A percentile compares a stretch with the other conserved stretches of the same genome.
phyloP scores from a whole-genome alignment of 2,329 filamentous ascomycete species.

The Diaporthe amygdali region DNA sequence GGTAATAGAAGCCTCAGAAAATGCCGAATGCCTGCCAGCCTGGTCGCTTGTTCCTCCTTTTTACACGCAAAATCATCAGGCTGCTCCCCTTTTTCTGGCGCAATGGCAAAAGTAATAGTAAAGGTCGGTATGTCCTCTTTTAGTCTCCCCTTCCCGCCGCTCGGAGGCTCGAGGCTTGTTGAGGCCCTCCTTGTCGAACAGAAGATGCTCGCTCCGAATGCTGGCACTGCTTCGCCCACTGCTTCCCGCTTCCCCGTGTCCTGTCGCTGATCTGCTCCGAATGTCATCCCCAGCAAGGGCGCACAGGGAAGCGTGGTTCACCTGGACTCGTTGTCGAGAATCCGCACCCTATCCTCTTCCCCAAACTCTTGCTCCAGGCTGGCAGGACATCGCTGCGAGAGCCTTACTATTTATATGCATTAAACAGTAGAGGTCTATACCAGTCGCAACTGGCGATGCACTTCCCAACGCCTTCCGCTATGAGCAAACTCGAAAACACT shows the following conservation, averaged over 20 bases:
- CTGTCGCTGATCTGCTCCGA: not conserved
- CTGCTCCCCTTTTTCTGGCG: slow-evolving; percentile 1
- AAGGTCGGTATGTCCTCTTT: slow-evolving; percentile 4
- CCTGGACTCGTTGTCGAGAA: not conserved
- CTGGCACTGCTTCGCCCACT: not conserved
- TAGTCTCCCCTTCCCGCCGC: not conserved
- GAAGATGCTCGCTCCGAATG: not conserved
- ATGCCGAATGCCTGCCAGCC: slow-evolving; percentile 21
- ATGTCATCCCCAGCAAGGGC: not conserved
- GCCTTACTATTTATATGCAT: slow-evolving; percentile 27
- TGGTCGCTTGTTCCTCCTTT: slow-evolving; percentile 21
- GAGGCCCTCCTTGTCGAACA: not conserved
- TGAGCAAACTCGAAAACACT: slow-evolving; percentile 38
- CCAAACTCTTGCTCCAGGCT: slow-evolving; percentile 20
- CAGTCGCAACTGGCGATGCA: slow-evolving; percentile 26
- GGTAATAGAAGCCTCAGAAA: slow-evolving; percentile 20
- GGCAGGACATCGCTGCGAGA: slow-evolving; percentile 26
- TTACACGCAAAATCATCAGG: slow-evolving; percentile 14
- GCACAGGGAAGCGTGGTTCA: not conserved
- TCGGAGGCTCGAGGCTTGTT: not conserved
- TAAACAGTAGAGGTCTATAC: slow-evolving; percentile 43
- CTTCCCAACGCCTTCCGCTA: slow-evolving; percentile 61
- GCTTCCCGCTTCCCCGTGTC: not conserved
- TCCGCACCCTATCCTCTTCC: not conserved
- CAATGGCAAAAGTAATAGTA: slow-evolving; percentile 5